Base-by-base conservation (phyloP, 108 stramenopile genomes). In the Fragilaria crotonensis region DNA sequence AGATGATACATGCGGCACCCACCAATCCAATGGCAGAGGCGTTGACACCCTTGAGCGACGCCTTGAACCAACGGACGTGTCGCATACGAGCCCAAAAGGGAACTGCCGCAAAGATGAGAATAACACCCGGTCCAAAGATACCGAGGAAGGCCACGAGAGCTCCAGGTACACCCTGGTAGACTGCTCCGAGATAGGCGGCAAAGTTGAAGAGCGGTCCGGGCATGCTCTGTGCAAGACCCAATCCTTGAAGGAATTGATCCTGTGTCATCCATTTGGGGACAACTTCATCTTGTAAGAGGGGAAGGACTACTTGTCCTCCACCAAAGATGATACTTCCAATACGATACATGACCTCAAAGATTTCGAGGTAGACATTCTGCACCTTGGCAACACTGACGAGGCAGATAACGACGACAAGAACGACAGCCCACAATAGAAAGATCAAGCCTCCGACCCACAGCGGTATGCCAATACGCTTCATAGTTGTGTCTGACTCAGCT, bases 291-390 rank as follows among this genome's bases (percentile, higher is more conserved):
- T 95, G 84, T 2, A 96, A 73, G 90, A 96, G 92, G 45, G 95
- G 95, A 33, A 96, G 64, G 30, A 96, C 89, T 5, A 94, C 93
- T 66, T 89, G 87, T 30, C 95, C 95, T 19, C 95, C 93, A 19
- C 95, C 95, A 78, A 93, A 96, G 52, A 96, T 91, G 55, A 95
- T 78, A 20, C 68, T 72, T 25, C 96, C 96, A 30, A 93, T 83
- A 25, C 94, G 84, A 62, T 79, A 96, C 76, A 94, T 86, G 25
- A 80, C 44, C 59, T 92, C 88, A 53, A 96, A 96, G 23, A 96
- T 88, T 44, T 90, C 81, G 36, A 90, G 59, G 56, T 87, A 93
- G 20, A 66, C 72, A 33, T 87, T 86, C 2, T 75, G 65, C 0
- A 70, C 47, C 20, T 60, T 57, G 25, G 25, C 70, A 2, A 70